Evolutionary conservation across 257 asterid genomes (phyloP).

Genomic region (Ligustrum vulgare): DNA sequence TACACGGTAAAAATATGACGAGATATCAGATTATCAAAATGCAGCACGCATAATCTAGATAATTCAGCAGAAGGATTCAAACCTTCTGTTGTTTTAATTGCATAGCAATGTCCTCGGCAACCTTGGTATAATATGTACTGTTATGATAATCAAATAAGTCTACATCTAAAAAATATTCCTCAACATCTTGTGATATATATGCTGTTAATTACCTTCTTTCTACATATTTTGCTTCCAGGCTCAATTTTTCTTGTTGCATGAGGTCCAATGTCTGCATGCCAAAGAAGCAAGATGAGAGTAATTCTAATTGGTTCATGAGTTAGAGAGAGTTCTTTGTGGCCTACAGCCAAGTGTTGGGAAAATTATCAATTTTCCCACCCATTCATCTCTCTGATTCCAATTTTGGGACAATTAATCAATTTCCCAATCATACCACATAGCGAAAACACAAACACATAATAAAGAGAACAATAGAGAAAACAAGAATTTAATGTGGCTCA

Average conservation of each 20-base stretch:
- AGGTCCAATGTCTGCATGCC: slow-evolving; percentile 71
- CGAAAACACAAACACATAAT: too few species aligned
- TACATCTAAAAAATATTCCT: slow-evolving; percentile 22
- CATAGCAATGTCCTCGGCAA: slow-evolving; percentile 39
- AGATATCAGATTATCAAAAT: slow-evolving; percentile 19
- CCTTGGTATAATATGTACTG: slow-evolving; percentile 56
- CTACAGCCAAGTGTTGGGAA: too few species aligned
- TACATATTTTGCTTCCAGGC: slow-evolving; percentile 52
- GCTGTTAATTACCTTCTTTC: slow-evolving; percentile 58
- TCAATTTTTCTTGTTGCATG: slow-evolving; percentile 64
- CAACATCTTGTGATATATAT: slow-evolving; percentile 17
- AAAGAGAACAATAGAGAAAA: too few species aligned
- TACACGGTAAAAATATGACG: slow-evolving; percentile 31
- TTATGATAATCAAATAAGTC: slow-evolving; percentile 26
- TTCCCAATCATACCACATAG: too few species aligned
- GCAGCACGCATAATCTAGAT: slow-evolving; percentile 24
- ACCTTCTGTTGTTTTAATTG: slow-evolving; percentile 73
- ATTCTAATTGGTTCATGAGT: slow-evolving; percentile 13
- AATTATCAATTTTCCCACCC: too few species aligned
- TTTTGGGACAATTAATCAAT: too few species aligned
- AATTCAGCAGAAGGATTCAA: slow-evolving; percentile 25
- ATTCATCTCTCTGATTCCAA: too few species aligned
- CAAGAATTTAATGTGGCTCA: too few species aligned
- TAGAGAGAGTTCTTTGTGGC: neutral
- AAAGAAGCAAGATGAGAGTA: slow-evolving; percentile 27